These are phyloP conservation scores for Babesia bigemina DNA, from an alignment of 169 alveolate genomes.

Conservation along the genomic window DNA sequence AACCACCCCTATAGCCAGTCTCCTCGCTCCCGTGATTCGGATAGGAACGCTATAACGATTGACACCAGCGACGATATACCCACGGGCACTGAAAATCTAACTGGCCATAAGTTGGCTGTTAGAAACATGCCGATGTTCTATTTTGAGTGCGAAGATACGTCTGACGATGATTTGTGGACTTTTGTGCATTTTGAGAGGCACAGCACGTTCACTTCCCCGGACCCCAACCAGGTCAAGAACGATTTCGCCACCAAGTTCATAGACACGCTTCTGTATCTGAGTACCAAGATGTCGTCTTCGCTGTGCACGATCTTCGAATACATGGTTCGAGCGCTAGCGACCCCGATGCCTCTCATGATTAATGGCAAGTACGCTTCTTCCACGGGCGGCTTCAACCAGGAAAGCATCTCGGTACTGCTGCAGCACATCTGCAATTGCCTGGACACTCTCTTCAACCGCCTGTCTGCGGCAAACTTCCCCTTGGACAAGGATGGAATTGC, in stretches of 20 bases:
- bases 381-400: not conserved
- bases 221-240: not conserved
- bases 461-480: slow-evolving; percentile 18
- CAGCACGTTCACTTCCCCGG: not conserved
- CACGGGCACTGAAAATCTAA: not conserved
- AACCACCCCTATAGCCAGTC: slow-evolving; percentile 2
- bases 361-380: not conserved
- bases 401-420: not conserved
- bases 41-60: not conserved
- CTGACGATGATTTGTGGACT: slow-evolving; percentile 3
- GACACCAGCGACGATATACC: slow-evolving; percentile 17
- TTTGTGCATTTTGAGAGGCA: not conserved
- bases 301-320: slow-evolving; percentile 20
- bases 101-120: not conserved
- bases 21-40: not conserved
- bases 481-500: slow-evolving; percentile 16
- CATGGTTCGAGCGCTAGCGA: slow-evolving; percentile 17
- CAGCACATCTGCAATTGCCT: slow-evolving; percentile 5
- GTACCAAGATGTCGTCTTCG: slow-evolving; percentile 22
- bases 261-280: slow-evolving; percentile 1
- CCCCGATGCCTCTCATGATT: not conserved
- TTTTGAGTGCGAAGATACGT: not conserved
- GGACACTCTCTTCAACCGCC: not conserved
- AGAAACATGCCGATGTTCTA: not conserved
- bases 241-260: slow-evolving; percentile 9